Base-by-base conservation (phyloP, 805 yeast species). In the Zygosaccharomyces bisporus region DNA sequence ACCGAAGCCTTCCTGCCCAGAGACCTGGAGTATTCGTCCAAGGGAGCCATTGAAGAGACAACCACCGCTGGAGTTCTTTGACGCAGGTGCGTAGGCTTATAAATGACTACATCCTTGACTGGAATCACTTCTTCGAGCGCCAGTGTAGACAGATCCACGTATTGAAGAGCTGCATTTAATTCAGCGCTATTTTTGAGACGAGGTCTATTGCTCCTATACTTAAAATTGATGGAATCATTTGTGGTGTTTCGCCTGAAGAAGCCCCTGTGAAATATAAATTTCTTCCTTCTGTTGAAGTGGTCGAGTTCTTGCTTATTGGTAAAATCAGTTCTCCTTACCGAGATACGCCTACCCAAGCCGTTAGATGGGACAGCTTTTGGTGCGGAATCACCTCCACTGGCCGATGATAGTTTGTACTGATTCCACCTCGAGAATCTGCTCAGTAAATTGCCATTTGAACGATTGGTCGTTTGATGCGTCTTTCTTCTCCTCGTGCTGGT, bases 221-320 rank as follows among this genome's bases (percentile, higher is more conserved):
- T 21, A 21, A 9, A 6, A 21, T 21, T 37, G 18, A 37, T 27
- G 9, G 40, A 25, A 10, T 23, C 30, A 10, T 25, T 34, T 14
- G 45, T 13, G 8, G 27, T 40, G 17, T 42, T 34, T 36, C 56
- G 49, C 13, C 35, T 49, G 33, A 55, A 53, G 36, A 61, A 61
- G 5, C 65, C 65, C 25, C 49, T 54, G 37, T 61, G 65, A 30
- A 61, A 61, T 25, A 61, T 49, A 31, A 54, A 55, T 19, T 45
- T 46, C 7, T 44, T 50, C 13, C 47, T 40, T 12, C 44, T 39
- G 23, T 49, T 49, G 36, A 34, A 50, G 18, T 44, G 39, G 12
- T 45, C 40, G 12, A 46, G 24, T 43, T 60, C 64, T n/a, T 41
- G 36, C 9, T 35, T 46, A 21, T 43, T 55, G 5, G 63, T 56